A percentile compares a stretch with the other conserved stretches of the same genome.
Evolutionary conservation across 148 eudicot genomes (phyloP).

Genomic region (Cornus suecica): DNA sequence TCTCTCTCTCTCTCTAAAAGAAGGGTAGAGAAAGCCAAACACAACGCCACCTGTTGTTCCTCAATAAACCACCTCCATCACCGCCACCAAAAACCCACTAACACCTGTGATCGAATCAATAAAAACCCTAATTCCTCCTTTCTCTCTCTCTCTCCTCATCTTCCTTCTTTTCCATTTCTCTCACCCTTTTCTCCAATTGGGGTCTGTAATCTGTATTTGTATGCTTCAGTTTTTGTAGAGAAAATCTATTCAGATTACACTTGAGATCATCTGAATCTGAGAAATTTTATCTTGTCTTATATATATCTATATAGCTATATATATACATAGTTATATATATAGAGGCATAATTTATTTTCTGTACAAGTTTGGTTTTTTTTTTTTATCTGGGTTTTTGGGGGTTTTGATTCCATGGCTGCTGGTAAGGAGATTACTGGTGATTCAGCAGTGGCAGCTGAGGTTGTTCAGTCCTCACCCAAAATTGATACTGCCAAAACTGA

Average conservation of each 20-base stretch:
- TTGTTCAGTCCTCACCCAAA: conserved; percentile 34
- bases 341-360: not conserved
- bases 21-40: conserved; percentile 12
- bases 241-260: conserved; percentile 6
- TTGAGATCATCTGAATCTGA: conserved; percentile 16
- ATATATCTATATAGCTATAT: not conserved
- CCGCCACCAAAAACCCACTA: conserved; percentile 21
- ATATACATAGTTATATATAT: not conserved
- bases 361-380: conserved; percentile 11
- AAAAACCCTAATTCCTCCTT: conserved; percentile 13
- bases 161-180: conserved; percentile 16
- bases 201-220: conserved; percentile 26
- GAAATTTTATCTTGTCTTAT: conserved; percentile 11
- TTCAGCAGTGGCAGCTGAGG: conserved; percentile 45
- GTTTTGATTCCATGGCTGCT: conserved; percentile 41
- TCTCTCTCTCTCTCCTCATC: not conserved
- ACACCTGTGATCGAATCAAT: conserved; percentile 14
- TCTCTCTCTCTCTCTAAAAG: not conserved
- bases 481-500: conserved; percentile 10
- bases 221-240: not conserved
- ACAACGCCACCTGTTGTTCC: conserved; percentile 13
- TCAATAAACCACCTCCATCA: conserved; percentile 22
- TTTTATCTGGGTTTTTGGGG: conserved; percentile 8
- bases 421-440: conserved; percentile 41
- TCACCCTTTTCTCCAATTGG: conserved; percentile 24